These are phyloP conservation scores for Albugo laibachii DNA, from an alignment of 352 stramenopile species.

Conservation along the genomic window DNA sequence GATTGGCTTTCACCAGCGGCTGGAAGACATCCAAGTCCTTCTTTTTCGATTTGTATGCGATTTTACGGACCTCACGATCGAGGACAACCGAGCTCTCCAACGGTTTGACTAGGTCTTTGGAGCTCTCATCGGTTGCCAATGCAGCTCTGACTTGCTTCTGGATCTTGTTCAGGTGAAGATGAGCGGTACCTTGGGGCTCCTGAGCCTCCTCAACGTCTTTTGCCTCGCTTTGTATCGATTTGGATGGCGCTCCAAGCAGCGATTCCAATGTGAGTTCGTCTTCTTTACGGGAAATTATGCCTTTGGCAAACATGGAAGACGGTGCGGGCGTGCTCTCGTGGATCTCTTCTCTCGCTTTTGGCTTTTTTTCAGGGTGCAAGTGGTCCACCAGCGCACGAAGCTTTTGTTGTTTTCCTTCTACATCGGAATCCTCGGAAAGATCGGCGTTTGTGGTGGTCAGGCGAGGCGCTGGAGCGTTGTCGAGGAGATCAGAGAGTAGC, in stretches of 20 bases:
- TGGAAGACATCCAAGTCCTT: constrained; percentile 82
- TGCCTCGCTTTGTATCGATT: constrained; percentile 2
- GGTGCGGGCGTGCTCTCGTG: constrained; percentile 14
- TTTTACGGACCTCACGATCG: constrained; percentile 72
- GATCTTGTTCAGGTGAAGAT: constrained; percentile 27
- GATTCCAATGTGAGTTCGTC: constrained; percentile 21
- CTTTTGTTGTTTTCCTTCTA: constrained; percentile 23
- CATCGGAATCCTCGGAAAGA: constrained; percentile 11
- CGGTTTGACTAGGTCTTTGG: constrained; percentile 6
- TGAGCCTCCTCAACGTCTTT: constrained; percentile 3
- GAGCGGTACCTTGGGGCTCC: neutral
- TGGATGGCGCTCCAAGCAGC: constrained; percentile 14
- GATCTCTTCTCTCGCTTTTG: constrained; percentile 34
- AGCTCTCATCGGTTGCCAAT: constrained; percentile 28
- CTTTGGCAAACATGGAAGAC: constrained; percentile 6
- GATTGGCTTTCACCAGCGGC: constrained; percentile 79
- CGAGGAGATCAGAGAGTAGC: constrained; percentile 53
- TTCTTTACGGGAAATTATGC: constrained; percentile 6
- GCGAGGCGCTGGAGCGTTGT: constrained; percentile 23
- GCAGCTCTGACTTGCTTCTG: constrained; percentile 35
- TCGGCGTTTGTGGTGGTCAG: constrained; percentile 25
- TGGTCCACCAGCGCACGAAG: constrained; percentile 25
- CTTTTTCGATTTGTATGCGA: constrained; percentile 76
- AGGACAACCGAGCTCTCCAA: constrained; percentile 45
- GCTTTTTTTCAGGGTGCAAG: constrained; percentile 23